Evolutionary conservation across 805 yeast genomes (phyloP), one percentile per base, ranked within the genome.

Genomic region (Lipomyces starkeyi): DNA sequence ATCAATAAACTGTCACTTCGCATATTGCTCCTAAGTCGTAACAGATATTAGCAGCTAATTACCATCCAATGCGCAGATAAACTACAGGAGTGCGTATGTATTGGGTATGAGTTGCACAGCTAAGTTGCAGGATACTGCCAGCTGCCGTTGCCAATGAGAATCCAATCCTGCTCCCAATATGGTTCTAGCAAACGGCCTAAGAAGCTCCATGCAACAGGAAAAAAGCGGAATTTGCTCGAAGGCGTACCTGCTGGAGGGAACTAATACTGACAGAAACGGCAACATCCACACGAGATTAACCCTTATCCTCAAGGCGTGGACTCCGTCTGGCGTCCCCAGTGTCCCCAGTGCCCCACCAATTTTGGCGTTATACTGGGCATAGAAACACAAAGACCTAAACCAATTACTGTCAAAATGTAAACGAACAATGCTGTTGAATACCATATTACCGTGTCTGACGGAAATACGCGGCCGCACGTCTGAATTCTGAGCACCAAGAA

Each of bases 401-500:
- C 49, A 17, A 13, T 5, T 37, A 1, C 6, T 37, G 43, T 6
- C 17, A 43, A 17, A 43, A 3, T 17, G 3, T 17, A 43, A 43
- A 1, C 49, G 20, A 17, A 8, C 3, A 13, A 17, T 37, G 43
- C 43, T 37, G 0, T 13, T 37, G 43, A 37, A 13, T 37, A 37
- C 32, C 32, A 29, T 27, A 4, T 27, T 2, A 27, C 29, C 40
- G 40, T 13, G 6, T 11, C 43, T 11, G 17, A 37, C 43, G 40
- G 40, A 37, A 37, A 14, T 37, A 13, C 17, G 49, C 49, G 22
- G 49, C 49, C 14, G 3, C 1, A 1, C 0, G 9, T 17, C 49
- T 17, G 49, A 43, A n/a, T n/a, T n/a, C n/a, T 43, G 49, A 43
- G 49, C 49, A 43, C 49, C 49, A 43, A 43, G 9, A 43, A 43